Conservation (phyloP, 2,329 filamentous ascomycete species). For the Nemania sp. region DNA sequence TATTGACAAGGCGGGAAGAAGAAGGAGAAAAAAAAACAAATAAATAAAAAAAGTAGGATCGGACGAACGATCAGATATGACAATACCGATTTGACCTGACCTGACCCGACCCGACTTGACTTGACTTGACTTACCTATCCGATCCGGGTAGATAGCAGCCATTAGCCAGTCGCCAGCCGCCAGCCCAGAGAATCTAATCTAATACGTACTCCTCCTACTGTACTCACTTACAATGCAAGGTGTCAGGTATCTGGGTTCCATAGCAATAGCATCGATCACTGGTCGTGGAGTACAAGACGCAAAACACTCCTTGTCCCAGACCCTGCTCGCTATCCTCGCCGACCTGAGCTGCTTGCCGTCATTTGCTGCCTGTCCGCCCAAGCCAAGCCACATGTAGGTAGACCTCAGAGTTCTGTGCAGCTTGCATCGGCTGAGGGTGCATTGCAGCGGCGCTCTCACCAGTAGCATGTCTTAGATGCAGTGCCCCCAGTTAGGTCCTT, state of each 20-base stretch:
- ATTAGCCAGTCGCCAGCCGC: not conserved
- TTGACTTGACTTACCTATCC: not conserved
- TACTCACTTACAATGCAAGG: no score
- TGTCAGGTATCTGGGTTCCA: not conserved
- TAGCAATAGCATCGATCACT: not conserved
- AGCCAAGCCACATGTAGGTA: constrained; percentile 25
- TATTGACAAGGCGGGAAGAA: not conserved
- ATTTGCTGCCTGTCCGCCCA: constrained; percentile 9
- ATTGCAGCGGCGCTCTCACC: constrained; percentile 33
- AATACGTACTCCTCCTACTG: no score
- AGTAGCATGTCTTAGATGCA: constrained; percentile 29
- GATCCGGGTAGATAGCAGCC: not conserved
- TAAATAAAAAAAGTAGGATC: not conserved
- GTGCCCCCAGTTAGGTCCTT: constrained; percentile 36
- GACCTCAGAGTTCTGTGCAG: constrained; percentile 32
- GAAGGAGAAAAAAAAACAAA: no score
- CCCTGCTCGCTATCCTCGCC: constrained; percentile 12
- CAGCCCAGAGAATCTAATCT: not conserved
- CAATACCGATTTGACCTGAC: not conserved
- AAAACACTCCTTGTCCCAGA: constrained; percentile 19
- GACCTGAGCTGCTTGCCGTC: constrained; percentile 11
- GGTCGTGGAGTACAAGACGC: constrained; percentile 11
- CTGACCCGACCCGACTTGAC: not conserved
- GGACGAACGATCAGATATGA: not conserved
- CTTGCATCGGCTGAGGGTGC: constrained; percentile 35